phyloP scores from a whole-genome alignment of 768 basidiomycete species.

The Suillus ampliporus region DNA sequence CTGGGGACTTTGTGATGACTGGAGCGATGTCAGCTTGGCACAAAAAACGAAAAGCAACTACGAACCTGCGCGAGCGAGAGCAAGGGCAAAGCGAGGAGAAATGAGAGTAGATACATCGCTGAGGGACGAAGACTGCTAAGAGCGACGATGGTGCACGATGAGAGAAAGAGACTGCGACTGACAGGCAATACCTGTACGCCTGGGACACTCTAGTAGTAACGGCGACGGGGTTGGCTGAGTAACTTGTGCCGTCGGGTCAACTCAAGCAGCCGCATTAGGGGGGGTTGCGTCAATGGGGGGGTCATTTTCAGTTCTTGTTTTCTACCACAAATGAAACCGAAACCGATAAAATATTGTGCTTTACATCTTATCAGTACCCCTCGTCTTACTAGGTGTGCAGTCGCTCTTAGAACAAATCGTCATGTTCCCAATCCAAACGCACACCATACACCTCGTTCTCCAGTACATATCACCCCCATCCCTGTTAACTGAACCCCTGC shows the following conservation, averaged over 20 bases:
- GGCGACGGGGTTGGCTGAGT: background rate
- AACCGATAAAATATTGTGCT: background rate
- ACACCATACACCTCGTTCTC: conserved; percentile 53
- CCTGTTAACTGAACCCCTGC: conserved; percentile 54
- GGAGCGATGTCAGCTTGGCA: conserved; percentile 14
- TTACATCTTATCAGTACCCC: conserved; percentile 7
- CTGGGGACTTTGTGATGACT: conserved; percentile 44
- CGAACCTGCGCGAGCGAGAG: conserved; percentile 40
- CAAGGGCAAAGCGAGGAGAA: conserved; percentile 38
- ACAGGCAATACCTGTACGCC: background rate
- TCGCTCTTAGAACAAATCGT: conserved; percentile 5
- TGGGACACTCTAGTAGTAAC: background rate
- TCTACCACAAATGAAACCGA: background rate
- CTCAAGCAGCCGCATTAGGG: background rate
- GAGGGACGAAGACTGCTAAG: background rate
- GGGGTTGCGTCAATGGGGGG: conserved; percentile 15
- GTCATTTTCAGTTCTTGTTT: conserved; percentile 11
- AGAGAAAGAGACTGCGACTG: conserved; percentile 1
- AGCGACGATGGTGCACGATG: background rate
- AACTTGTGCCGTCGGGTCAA: background rate
- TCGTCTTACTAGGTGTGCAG: background rate
- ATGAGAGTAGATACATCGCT: conserved; percentile 32
- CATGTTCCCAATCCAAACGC: conserved; percentile 43
- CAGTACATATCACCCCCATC: conserved; percentile 62
- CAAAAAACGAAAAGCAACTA: background rate